Evolutionary conservation across 257 asterid species (phyloP).

Genomic region (Solanum neorickii): DNA sequence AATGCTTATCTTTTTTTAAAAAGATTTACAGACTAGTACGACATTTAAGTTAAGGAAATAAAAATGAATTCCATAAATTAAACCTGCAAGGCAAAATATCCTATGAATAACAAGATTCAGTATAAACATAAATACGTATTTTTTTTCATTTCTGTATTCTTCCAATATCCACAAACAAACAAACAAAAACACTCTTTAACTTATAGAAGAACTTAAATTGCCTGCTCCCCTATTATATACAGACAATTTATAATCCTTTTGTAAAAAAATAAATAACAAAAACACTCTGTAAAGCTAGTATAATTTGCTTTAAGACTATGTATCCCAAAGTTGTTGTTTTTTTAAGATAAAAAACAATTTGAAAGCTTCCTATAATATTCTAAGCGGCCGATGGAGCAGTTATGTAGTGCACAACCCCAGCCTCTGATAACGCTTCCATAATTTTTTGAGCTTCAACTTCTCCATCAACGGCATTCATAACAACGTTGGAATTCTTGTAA

Average conservation of each 20-base stretch:
- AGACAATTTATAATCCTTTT: neutral
- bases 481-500: neutral
- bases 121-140: neutral
- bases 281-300: neutral
- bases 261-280: neutral
- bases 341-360: neutral
- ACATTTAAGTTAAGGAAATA: neutral
- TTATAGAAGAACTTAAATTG: neutral
- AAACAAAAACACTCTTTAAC: neutral
- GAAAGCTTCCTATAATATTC: neutral
- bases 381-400: slow-evolving; percentile 7
- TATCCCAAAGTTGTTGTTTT: neutral
- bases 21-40: neutral
- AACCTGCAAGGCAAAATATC: neutral
- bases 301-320: neutral
- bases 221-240: neutral
- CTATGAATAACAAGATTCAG: neutral
- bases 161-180: neutral
- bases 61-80: neutral
- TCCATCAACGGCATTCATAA: neutral
- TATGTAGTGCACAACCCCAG: neutral
- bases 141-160: neutral
- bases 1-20: neutral
- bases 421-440: neutral
- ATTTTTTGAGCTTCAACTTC: neutral